phyloP scores from a whole-genome alignment of 768 basidiomycete species.

The Phylloporus rhodoxanthus region DNA sequence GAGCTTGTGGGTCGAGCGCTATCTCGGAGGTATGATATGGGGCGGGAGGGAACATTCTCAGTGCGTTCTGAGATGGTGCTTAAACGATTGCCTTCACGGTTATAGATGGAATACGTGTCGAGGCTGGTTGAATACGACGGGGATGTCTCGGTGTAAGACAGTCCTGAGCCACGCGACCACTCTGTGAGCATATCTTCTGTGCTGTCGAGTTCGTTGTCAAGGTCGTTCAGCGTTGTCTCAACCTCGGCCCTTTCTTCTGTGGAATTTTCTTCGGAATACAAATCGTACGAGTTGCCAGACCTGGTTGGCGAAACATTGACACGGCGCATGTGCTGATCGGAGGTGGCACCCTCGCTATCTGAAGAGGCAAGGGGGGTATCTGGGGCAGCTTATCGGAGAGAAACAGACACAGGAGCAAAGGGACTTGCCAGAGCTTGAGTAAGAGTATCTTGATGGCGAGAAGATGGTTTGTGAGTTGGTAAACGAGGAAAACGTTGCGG shows the following conservation, averaged over 20 bases:
- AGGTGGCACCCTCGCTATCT: slow-evolving; percentile 41
- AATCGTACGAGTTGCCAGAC: slow-evolving; percentile 38
- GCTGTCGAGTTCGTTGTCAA: slow-evolving; percentile 63
- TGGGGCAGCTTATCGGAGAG: slow-evolving; percentile 17
- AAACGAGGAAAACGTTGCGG: slow-evolving; percentile 49
- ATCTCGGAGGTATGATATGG: slow-evolving; percentile 40
- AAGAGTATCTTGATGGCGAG: slow-evolving; percentile 57
- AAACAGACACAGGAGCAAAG: not conserved
- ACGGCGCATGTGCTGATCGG: slow-evolving; percentile 46
- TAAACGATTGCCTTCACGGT: slow-evolving; percentile 45
- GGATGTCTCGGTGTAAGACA: slow-evolving; percentile 30
- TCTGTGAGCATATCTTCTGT: slow-evolving; percentile 60
- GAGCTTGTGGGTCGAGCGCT: slow-evolving; percentile 31
- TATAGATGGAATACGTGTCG: slow-evolving; percentile 33
- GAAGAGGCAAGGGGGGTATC: slow-evolving; percentile 45
- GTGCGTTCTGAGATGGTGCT: slow-evolving; percentile 78
- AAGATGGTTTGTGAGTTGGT: slow-evolving; percentile 49
- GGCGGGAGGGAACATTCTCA: slow-evolving; percentile 60
- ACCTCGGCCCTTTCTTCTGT: slow-evolving; percentile 48
- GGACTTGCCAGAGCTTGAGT: slow-evolving; percentile 48
- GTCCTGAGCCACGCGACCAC: slow-evolving; percentile 51
- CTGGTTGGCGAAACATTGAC: slow-evolving; percentile 50
- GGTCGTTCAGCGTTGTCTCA: slow-evolving; percentile 56
- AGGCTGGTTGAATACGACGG: slow-evolving; percentile 34
- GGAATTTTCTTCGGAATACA: slow-evolving; percentile 54